Conservation (phyloP, 129 eudicot genomes). For the Tagetes erecta region DNA sequence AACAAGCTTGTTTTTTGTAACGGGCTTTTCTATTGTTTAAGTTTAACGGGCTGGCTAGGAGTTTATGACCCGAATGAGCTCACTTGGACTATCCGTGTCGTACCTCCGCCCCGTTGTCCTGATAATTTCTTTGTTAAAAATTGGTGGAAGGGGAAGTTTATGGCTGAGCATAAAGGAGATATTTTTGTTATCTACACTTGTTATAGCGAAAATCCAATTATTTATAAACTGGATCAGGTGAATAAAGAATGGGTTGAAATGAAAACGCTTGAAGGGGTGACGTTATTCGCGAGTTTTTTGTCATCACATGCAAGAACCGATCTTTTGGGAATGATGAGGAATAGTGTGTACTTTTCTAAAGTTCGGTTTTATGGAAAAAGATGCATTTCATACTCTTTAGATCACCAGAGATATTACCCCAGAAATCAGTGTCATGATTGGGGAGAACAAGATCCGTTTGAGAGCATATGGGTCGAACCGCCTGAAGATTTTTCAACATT, state of each 20-base stretch:
- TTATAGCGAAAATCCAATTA: conserved; percentile 66
- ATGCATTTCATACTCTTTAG: conserved; percentile 79
- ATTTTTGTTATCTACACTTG: conserved; percentile 77
- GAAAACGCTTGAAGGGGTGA: conserved; percentile 63
- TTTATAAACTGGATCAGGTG: conserved; percentile 66
- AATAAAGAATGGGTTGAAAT: conserved; percentile 73
- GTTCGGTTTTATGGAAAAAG: conserved; percentile 85
- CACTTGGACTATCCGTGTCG: conserved; percentile 72
- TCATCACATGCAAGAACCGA: conserved; percentile 80
- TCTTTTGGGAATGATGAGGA: conserved; percentile 79
- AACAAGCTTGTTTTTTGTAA: conserved; percentile 75
- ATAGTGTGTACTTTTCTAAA: conserved; percentile 77
- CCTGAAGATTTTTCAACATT: conserved; percentile 64
- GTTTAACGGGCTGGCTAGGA: conserved; percentile 91
- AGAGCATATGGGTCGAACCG: conserved; percentile 90
- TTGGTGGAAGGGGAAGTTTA: conserved; percentile 95
- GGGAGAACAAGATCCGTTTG: conserved; percentile 97
- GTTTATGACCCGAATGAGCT: conserved; percentile 64
- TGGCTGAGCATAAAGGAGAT: conserved; percentile 85
- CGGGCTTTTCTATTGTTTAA: conserved; percentile 71
- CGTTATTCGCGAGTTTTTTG: conserved; percentile 73
- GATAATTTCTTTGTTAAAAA: conserved; percentile 71
- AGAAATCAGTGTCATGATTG: conserved; percentile 84
- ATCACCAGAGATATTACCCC: conserved; percentile 68
- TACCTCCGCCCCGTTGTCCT: conserved; percentile 87